Base-by-base conservation (phyloP, 139 green algal genomes). In the Penium margaritaceum region DNA sequence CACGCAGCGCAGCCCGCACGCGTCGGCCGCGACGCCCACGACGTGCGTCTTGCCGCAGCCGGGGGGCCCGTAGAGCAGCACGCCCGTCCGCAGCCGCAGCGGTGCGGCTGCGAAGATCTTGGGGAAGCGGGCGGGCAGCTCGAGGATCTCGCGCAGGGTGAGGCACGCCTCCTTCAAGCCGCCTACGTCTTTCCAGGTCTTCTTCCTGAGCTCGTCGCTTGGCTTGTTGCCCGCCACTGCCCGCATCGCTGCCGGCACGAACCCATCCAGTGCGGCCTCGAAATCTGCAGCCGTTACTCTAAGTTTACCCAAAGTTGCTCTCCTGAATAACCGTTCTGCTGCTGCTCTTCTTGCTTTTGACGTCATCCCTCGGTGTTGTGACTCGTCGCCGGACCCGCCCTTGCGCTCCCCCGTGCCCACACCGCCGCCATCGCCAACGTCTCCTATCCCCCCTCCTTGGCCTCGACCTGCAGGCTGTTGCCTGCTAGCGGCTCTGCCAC, bases 21-120 rank as follows among this genome's bases (percentile, higher is more conserved):
- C 81, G 12, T 84, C 78, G 17, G 90, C 90, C 29, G 89, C 88
- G 24, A 90, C 89, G 37, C 78, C 33, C 57, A 96, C 91, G 1
- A 94, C 71, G 63, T 96, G 90, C 57, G 93, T 97, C 83, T 98
- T 98, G 71, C 93, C 93, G 64, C 92, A 96, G 6, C 93, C 93
- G 0, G 90, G 89, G 1, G 94, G 94, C n/a, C 94, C 94, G 82
- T 95, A 99, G 57, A 99, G 85, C 75, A 99, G 85, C 62, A 95
- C 81, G 12, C 92, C 92, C 39, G 91, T 95, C 34, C 89, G 84
- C 63, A 96, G 85, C 14, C 93, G 86, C 68, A 99, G 81, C 0
- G 92, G 91, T 3, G 89, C 88, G 32, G 55, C 55, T 24, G 82
- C 78, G 24, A 91, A 83, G 27, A 92, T 74, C 1, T 69, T 29